Evolutionary conservation across 2,329 filamentous ascomycete genomes (phyloP).

Genomic region (Catunica adiposa): DNA sequence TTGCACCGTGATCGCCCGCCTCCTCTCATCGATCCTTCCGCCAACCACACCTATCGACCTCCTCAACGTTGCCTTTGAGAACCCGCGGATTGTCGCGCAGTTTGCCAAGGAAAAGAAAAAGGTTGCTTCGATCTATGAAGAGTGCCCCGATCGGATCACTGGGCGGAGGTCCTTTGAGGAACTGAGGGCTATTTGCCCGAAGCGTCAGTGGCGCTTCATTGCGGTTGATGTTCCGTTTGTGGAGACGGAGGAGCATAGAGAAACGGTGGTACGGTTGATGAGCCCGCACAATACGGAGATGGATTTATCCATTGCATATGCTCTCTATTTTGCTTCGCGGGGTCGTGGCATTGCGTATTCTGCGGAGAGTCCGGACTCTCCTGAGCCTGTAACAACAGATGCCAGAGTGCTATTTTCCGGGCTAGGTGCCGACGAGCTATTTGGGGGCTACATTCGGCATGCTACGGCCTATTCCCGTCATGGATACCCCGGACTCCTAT

Average conservation of each 20-base stretch:
- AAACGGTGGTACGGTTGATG: slow-evolving; percentile 59
- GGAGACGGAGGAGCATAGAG: slow-evolving; percentile 53
- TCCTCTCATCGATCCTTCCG: slow-evolving; percentile 63
- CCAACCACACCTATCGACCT: slow-evolving; percentile 58
- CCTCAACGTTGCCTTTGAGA: slow-evolving; percentile 93
- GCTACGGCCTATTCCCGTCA: slow-evolving; percentile 53
- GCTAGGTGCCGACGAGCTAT: slow-evolving; percentile 87
- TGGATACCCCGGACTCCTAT: slow-evolving; percentile 55
- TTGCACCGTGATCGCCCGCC: slow-evolving; percentile 70
- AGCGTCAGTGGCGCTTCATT: slow-evolving; percentile 66
- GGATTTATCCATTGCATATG: slow-evolving; percentile 87
- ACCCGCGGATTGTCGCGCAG: slow-evolving; percentile 54
- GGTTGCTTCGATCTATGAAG: slow-evolving; percentile 45
- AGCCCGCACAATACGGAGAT: slow-evolving; percentile 94
- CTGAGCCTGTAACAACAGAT: slow-evolving; percentile 41
- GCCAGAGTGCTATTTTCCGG: slow-evolving; percentile 81
- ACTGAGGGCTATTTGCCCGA: slow-evolving; percentile 50
- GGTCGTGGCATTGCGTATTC: slow-evolving; percentile 37
- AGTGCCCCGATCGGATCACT: slow-evolving; percentile 79
- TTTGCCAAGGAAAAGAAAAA: slow-evolving; percentile 23
- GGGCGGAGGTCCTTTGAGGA: slow-evolving; percentile 68
- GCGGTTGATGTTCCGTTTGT: slow-evolving; percentile 65
- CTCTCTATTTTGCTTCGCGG: slow-evolving; percentile 85
- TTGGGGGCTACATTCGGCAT: slow-evolving; percentile 83
- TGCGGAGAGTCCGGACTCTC: background rate